These are phyloP conservation scores for Neofusicoccum sp. DNA, from an alignment of 2,329 filamentous ascomycete species.

Conservation along the genomic window DNA sequence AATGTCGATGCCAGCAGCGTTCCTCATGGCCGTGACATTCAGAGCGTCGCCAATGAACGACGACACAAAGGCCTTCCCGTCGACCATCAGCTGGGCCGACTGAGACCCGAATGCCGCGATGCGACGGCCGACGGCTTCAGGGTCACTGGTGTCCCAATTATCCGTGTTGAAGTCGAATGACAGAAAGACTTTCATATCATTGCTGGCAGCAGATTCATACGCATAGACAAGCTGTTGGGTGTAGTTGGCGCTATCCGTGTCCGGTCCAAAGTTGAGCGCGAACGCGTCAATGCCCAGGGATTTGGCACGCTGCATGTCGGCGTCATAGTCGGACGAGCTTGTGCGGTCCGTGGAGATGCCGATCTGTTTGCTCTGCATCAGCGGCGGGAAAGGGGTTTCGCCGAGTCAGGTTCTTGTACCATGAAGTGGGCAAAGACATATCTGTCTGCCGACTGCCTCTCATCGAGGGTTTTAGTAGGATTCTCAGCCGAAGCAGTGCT, in stretches of 20 bases:
- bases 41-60: slow-evolving; percentile 32
- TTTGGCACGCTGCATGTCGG: slow-evolving; percentile 33
- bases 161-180: slow-evolving; percentile 31
- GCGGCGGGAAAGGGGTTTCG: not conserved
- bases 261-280: slow-evolving; percentile 34
- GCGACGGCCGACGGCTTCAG: slow-evolving; percentile 25
- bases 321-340: slow-evolving; percentile 31
- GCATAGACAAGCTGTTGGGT: slow-evolving; percentile 31
- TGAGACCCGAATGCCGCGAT: slow-evolving; percentile 29
- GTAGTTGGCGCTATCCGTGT: slow-evolving; percentile 25
- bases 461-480: not conserved
- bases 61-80: slow-evolving; percentile 34
- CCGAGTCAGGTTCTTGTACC: not conserved
- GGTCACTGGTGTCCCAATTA: slow-evolving; percentile 24
- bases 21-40: slow-evolving; percentile 25
- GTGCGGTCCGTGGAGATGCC: slow-evolving; percentile 30
- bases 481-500: not conserved
- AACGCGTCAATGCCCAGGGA: slow-evolving; percentile 37
- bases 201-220: slow-evolving; percentile 31
- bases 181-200: slow-evolving; percentile 34
- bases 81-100: slow-evolving; percentile 30
- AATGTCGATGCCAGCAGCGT: slow-evolving; percentile 29
- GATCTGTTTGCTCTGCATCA: slow-evolving; percentile 24
- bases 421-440: not conserved
- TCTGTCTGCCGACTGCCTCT: not conserved